phyloP scores from a whole-genome alignment of 2,329 filamentous ascomycete species.

The Colletotrichum agaves region DNA sequence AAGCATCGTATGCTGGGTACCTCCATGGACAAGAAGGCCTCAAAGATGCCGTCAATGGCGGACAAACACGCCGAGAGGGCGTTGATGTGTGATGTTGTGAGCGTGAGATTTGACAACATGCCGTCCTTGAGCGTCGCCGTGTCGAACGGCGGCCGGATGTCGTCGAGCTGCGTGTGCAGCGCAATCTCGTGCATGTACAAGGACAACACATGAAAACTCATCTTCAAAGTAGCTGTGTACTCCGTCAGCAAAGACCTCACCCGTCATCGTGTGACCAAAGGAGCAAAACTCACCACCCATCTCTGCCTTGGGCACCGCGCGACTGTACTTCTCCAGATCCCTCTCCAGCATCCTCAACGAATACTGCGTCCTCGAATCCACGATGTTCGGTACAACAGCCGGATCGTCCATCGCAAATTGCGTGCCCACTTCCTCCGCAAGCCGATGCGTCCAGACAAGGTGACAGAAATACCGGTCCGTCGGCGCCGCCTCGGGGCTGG shows the following conservation, averaged over 20 bases:
- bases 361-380: conserved; percentile 72
- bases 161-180: conserved; percentile 71
- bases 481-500: conserved; percentile 64
- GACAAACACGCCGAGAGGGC: conserved; percentile 74
- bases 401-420: conserved; percentile 77
- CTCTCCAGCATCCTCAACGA: conserved; percentile 73
- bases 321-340: conserved; percentile 69
- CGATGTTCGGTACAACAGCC: conserved; percentile 62
- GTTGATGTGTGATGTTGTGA: conserved; percentile 71
- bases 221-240: conserved; percentile 65
- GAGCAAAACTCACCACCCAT: conserved; percentile 63
- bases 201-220: conserved; percentile 73
- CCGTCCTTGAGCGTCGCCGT: conserved; percentile 57
- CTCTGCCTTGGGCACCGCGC: conserved; percentile 61
- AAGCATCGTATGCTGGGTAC: conserved; percentile 68
- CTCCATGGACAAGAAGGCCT: conserved; percentile 72
- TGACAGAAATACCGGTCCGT: conserved; percentile 69
- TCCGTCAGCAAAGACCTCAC: conserved; percentile 29
- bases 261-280: no score
- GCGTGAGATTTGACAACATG: conserved; percentile 51
- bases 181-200: conserved; percentile 82
- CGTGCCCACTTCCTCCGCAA: conserved; percentile 75
- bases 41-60: conserved; percentile 74
- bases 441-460: conserved; percentile 67
- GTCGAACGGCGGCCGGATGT: conserved; percentile 60